Evolutionary conservation across 352 stramenopile genomes (phyloP).

Genomic region (Globisporangium perplexum): DNA sequence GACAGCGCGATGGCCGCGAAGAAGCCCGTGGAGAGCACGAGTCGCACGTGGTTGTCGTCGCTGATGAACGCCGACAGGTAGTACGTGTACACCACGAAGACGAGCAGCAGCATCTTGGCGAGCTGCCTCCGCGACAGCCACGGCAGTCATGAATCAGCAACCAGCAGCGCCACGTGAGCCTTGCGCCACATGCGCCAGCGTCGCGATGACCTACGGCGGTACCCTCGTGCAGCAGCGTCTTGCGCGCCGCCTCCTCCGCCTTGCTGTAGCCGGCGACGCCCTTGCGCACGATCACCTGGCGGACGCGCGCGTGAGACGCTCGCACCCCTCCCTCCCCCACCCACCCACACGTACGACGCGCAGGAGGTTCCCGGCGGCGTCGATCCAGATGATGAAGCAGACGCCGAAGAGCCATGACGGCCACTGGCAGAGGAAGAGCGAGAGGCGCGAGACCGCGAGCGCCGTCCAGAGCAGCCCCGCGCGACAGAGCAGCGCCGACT

Average conservation of each 20-base stretch:
- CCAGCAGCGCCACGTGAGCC: too few relatives aligned
- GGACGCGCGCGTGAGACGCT: too few relatives aligned
- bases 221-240: constrained; percentile 64
- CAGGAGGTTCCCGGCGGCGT: constrained; percentile 54
- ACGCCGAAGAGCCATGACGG: constrained; percentile 64
- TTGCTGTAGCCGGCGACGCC: constrained; percentile 56
- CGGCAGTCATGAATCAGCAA: too few relatives aligned
- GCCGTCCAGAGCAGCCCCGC: constrained; percentile 65
- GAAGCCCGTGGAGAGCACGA: constrained; percentile 65
- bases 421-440: constrained; percentile 56
- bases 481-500: constrained; percentile 61
- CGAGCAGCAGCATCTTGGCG: constrained; percentile 61
- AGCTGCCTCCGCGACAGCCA: constrained; percentile 15
- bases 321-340: too few relatives aligned
- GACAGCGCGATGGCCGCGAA: constrained; percentile 57
- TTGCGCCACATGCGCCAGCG: not conserved
- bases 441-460: constrained; percentile 50
- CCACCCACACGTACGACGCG: constrained; percentile 39
- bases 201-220: constrained; percentile 35
- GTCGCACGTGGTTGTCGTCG: constrained; percentile 39
- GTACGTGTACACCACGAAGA: constrained; percentile 73
- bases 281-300: constrained; percentile 50
- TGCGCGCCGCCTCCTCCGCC: constrained; percentile 46
- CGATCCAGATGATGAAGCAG: constrained; percentile 74
- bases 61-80: constrained; percentile 50